phyloP scores from a whole-genome alignment of 2,329 filamentous ascomycete species.

The Raffaelea deltoideospora region DNA sequence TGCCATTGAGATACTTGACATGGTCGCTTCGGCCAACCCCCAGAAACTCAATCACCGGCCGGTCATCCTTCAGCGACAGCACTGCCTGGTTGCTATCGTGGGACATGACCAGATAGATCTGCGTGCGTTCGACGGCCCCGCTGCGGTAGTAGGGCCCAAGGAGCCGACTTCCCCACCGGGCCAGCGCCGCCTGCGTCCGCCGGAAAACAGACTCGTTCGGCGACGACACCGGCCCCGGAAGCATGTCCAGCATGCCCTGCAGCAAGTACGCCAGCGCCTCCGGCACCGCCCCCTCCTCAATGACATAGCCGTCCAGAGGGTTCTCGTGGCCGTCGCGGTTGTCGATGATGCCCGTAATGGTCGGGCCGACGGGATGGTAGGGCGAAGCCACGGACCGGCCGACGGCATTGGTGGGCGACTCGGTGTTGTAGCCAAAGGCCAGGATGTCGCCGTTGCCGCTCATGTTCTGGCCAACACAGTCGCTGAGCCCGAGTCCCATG shows the following conservation, averaged over 20 bases:
- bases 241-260: conserved; percentile 38
- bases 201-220: conserved; percentile 22
- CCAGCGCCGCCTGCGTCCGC: conserved; percentile 28
- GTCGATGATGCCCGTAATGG: conserved; percentile 48
- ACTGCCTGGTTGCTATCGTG: conserved; percentile 50
- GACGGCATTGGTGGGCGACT: conserved; percentile 39
- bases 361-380: conserved; percentile 41
- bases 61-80: conserved; percentile 42
- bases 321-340: conserved; percentile 35
- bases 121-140: conserved; percentile 43
- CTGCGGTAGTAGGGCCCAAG: conserved; percentile 40
- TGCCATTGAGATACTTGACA: conserved; percentile 33
- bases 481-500: conserved; percentile 41
- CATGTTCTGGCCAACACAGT: conserved; percentile 41
- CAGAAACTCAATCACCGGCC: conserved; percentile 42
- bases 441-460: conserved; percentile 54
- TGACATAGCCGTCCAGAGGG: conserved; percentile 45
- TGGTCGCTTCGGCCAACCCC: conserved; percentile 42
- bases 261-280: conserved; percentile 39
- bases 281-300: conserved; percentile 48
- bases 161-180: conserved; percentile 35
- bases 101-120: conserved; percentile 51
- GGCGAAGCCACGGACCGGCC: conserved; percentile 33
- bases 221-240: conserved; percentile 29
- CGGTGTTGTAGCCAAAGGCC: conserved; percentile 48